Conservation (phyloP, 2,329 filamentous ascomycete species). For the Apiospora kogelbergensis region DNA sequence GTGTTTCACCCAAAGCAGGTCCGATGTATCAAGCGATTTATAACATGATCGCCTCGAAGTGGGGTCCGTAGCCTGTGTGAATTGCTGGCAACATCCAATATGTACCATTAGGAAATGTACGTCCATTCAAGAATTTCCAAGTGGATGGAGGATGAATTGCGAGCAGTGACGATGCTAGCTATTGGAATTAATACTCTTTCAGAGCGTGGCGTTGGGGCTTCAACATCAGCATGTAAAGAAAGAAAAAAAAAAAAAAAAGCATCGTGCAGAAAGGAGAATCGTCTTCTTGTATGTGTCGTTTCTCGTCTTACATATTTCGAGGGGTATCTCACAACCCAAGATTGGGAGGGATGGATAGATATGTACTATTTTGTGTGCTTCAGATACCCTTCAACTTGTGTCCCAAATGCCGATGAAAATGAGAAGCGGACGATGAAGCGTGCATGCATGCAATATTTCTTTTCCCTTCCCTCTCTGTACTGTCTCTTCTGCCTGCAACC, state of each 20-base stretch:
- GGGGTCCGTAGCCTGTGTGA: neutral
- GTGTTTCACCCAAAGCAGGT: neutral
- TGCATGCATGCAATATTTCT: neutral
- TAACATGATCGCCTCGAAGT: neutral
- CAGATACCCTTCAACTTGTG: neutral
- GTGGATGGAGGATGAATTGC: neutral
- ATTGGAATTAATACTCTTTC: neutral
- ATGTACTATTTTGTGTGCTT: neutral
- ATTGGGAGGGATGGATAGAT: too few relatives aligned
- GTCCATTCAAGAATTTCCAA: neutral
- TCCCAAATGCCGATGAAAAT: neutral
- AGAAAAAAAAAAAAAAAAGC: neutral
- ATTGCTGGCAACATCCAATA: neutral
- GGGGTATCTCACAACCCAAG: neutral
- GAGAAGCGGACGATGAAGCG: neutral
- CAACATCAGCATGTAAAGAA: neutral
- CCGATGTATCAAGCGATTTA: neutral
- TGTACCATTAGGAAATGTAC: neutral
- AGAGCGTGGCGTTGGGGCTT: neutral
- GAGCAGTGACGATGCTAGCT: neutral
- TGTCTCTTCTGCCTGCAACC: neutral
- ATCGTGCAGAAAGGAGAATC: neutral
- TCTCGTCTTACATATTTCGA: neutral
- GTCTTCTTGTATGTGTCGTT: neutral
- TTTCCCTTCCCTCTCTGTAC: neutral